A percentile compares a stretch with the other conserved stretches of the same genome.
phyloP scores from a whole-genome alignment of 2,329 filamentous ascomycete species.

The Verticillium nubilum region DNA sequence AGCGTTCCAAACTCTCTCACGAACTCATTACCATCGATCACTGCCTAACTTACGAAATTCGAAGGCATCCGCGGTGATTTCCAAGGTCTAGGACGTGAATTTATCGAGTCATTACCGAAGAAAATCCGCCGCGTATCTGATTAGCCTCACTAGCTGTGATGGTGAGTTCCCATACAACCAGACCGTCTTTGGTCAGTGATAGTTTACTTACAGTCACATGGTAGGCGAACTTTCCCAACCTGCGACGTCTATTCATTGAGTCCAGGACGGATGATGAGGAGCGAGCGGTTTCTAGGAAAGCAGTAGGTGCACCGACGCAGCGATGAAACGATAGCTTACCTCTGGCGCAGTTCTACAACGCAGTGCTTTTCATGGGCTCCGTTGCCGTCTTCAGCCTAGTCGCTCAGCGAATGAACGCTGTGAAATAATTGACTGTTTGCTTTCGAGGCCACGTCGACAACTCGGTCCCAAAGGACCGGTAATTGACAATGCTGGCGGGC shows the following conservation, averaged over 20 bases:
- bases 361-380: slow-evolving; percentile 93
- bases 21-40: too few species aligned
- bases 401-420: slow-evolving; percentile 74
- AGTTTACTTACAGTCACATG: slow-evolving; percentile 8
- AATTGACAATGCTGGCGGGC: too few species aligned
- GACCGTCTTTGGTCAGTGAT: too few species aligned
- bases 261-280: slow-evolving; percentile 90
- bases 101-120: too few species aligned
- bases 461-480: too few species aligned
- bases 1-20: too few species aligned
- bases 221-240: slow-evolving; percentile 78
- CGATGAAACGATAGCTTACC: neutral
- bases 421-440: neutral
- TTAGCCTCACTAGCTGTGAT: neutral
- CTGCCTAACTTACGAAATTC: too few species aligned
- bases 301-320: slow-evolving; percentile 52
- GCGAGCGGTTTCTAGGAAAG: slow-evolving; percentile 86
- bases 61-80: too few species aligned
- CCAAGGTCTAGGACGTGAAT: too few species aligned
- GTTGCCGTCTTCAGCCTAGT: slow-evolving; percentile 91
- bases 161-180: too few species aligned
- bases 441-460: too few species aligned
- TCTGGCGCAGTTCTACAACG: slow-evolving; percentile 79
- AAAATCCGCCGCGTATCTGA: too few species aligned
- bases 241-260: slow-evolving; percentile 94